Evolutionary conservation across 306 rosid species (phyloP).

Genomic region (Sophora flavescens): DNA sequence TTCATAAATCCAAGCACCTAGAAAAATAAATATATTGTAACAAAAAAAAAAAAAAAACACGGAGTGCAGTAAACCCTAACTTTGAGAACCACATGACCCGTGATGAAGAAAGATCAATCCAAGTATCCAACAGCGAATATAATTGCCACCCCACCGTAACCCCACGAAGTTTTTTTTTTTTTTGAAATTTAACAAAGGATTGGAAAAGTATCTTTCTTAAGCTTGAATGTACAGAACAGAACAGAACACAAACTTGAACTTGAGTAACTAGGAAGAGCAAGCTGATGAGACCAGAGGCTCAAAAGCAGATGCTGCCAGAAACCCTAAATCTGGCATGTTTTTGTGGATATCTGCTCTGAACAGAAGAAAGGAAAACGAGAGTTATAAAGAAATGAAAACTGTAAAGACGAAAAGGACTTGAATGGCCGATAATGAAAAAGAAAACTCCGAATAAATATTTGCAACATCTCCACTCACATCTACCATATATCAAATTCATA

Average conservation of each 20-base stretch:
- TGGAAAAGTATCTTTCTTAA: background rate
- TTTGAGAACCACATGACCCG: background rate
- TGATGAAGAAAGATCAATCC: background rate
- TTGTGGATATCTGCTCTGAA: constrained; percentile 43
- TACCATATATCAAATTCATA: too few relatives aligned
- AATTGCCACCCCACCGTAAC: background rate
- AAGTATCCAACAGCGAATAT: background rate
- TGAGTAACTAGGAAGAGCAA: constrained; percentile 4
- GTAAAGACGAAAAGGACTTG: constrained; percentile 45
- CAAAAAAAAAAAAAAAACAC: background rate
- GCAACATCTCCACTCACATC: too few relatives aligned
- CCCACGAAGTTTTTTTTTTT: background rate
- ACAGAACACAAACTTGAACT: constrained; percentile 16
- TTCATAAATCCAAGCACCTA: background rate
- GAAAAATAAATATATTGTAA: background rate
- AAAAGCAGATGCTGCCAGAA: constrained; percentile 44
- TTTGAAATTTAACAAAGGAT: background rate
- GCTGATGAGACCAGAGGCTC: constrained; percentile 30
- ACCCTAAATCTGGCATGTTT: constrained; percentile 49
- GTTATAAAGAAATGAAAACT: constrained; percentile 39
- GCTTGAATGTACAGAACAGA: background rate
- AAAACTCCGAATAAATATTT: too few relatives aligned
- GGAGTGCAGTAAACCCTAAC: constrained; percentile 38
- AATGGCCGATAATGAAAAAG: background rate
- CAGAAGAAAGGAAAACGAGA: constrained; percentile 39